These are phyloP conservation scores for Davidsoniella neocaledoniae DNA, from an alignment of 2,329 filamentous ascomycete genomes.

Conservation along the genomic window DNA sequence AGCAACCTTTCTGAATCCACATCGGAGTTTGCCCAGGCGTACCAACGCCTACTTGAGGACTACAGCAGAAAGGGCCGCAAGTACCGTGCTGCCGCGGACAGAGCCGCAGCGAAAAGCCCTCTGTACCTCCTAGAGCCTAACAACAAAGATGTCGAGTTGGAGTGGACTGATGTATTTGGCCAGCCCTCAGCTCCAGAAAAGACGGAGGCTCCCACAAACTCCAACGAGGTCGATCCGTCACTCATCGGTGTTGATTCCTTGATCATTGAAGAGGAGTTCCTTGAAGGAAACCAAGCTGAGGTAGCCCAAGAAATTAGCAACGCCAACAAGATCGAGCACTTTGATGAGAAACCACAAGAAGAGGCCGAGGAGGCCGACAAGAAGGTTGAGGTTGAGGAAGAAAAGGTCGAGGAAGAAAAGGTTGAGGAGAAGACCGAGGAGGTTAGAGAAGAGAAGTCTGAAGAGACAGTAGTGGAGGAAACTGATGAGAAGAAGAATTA, in stretches of 20 bases:
- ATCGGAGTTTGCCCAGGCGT: conserved; percentile 24
- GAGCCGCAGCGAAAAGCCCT: conserved; percentile 30
- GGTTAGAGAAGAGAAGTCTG: neutral
- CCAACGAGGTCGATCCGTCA: neutral
- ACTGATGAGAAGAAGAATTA: neutral
- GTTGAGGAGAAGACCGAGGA: neutral
- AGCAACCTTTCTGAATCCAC: conserved; percentile 17
- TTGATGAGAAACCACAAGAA: neutral
- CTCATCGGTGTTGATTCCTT: neutral
- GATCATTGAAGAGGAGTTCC: conserved; percentile 1
- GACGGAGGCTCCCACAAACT: neutral
- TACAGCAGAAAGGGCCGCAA: conserved; percentile 36
- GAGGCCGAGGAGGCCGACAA: neutral
- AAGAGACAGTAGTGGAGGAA: no score
- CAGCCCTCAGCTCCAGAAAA: neutral
- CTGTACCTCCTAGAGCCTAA: conserved; percentile 25
- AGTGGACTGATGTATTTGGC: conserved; percentile 22
- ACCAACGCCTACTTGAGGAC: conserved; percentile 31
- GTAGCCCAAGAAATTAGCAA: neutral
- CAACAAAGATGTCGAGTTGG: conserved; percentile 22
- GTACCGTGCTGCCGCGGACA: conserved; percentile 39
- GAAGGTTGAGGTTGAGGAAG: neutral
- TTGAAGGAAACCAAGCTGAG: neutral
- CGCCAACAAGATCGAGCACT: neutral
- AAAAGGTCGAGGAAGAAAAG: neutral